These are phyloP conservation scores for Aegilops bicornis DNA, from an alignment of 176 grass and related monocot species.

Conservation along the genomic window DNA sequence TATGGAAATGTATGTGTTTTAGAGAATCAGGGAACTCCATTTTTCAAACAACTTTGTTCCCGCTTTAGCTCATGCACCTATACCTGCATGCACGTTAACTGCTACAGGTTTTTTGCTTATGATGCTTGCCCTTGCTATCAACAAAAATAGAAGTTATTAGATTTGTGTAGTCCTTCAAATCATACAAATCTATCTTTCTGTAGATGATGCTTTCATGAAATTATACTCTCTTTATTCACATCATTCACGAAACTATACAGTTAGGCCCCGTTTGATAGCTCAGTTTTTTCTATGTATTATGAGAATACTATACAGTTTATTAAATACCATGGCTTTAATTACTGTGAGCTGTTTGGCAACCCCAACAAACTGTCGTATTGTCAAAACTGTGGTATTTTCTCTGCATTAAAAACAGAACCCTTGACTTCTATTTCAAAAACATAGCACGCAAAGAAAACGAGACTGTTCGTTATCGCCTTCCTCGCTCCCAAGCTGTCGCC, in stretches of 20 bases:
- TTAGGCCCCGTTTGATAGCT: neutral
- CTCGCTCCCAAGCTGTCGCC: too few species aligned
- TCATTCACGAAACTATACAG: neutral
- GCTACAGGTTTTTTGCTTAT: neutral
- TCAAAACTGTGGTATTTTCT: too few species aligned
- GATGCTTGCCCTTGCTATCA: neutral
- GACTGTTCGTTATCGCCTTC: too few species aligned
- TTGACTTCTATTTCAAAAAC: too few species aligned
- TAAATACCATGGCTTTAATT: too few species aligned
- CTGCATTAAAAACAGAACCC: too few species aligned
- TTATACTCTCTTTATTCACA: neutral
- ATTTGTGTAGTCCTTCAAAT: neutral
- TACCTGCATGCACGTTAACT: neutral
- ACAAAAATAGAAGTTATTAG: neutral
- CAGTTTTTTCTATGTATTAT: too few species aligned
- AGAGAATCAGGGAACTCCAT: neutral
- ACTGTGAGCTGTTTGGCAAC: too few species aligned
- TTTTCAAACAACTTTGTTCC: neutral
- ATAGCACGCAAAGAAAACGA: too few species aligned
- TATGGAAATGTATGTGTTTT: neutral
- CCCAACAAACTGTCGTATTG: too few species aligned
- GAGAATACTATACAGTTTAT: too few species aligned
- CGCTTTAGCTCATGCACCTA: neutral
- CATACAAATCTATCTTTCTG: neutral
- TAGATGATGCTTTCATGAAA: neutral